Base-by-base conservation (phyloP, 116 monocot species). In the Phalaenopsis hybrid region DNA sequence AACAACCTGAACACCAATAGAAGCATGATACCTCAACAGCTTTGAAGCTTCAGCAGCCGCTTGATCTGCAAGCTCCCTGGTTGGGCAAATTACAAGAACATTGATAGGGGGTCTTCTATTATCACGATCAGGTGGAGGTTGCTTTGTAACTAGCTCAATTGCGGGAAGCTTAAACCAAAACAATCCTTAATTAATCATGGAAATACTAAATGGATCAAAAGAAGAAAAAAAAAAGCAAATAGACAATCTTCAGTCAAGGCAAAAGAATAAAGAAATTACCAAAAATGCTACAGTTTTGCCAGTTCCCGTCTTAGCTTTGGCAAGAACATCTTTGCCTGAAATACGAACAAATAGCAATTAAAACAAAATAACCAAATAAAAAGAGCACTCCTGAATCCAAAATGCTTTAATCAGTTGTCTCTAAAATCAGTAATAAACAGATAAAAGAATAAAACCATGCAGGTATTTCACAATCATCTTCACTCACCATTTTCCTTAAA, bases 231-330 rank as follows among this genome's bases (percentile, higher is more conserved):
- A 6, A 41, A 10, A 33, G 25, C 9, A 49, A 81, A 37, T 21
- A 33, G 5, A 57, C 57, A 20, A 18, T 44, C 0, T 34, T 25
- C 33, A 1, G 6, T 8, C 58, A 68, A 12, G 23, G 13, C 2
- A 57, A 72, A 57, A 82, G 57, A 16, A 34, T 7, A 55, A 20
- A 75, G 57, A 82, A 43, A 51, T 78, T 91, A 97, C 97, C 94
- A 97, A 88, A 86, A 97, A 97, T 44, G 91, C 97, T 69, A 97
- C 90, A 37, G 94, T 97, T 85, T 97, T 97, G 52, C 97, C 94
- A 21, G 97, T 97, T 81, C 97, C 94, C 48, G 94, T 97, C 80
- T 86, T 97, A 76, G 97, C 97, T 82, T 94, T 97, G 41, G 97
- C 94, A 72, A 97, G 90, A 81, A 97, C 97, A 89, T 97, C 97